phyloP scores from a whole-genome alignment of 257 asterid genomes.

The Hygrophila difformis region DNA sequence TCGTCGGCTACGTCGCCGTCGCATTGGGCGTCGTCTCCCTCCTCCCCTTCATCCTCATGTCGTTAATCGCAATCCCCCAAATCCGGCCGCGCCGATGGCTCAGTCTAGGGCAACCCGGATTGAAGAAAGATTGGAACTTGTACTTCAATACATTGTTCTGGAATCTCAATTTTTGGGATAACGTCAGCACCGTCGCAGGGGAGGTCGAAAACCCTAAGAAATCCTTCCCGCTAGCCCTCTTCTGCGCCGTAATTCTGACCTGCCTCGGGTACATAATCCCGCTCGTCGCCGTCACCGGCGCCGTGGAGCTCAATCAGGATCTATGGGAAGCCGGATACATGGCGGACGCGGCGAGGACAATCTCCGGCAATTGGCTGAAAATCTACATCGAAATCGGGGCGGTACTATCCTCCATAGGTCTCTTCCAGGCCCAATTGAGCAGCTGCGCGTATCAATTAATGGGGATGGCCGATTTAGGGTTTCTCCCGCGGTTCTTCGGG shows the following conservation, averaged over 20 bases:
- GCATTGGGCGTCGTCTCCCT: conserved; percentile 52
- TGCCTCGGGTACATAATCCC: conserved; percentile 64
- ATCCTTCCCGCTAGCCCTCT: conserved; percentile 47
- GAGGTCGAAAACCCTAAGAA: conserved; percentile 62
- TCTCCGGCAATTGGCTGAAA: conserved; percentile 64
- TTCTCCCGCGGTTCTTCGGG: conserved; percentile 11
- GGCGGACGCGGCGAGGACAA: conserved; percentile 45
- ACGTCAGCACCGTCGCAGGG: conserved; percentile 62
- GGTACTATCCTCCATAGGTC: conserved; percentile 46
- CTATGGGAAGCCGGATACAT: conserved; percentile 64
- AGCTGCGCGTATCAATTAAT: conserved; percentile 39
- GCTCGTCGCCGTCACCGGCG: conserved; percentile 58
- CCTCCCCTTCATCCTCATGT: conserved; percentile 51
- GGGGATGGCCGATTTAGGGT: conserved; percentile 36
- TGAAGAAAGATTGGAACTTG: conserved; percentile 51
- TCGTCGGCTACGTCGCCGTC: conserved; percentile 62
- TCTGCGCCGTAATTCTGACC: conserved; percentile 46
- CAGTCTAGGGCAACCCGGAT: conserved; percentile 43
- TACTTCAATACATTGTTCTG: conserved; percentile 66
- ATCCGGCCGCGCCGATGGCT: conserved; percentile 55
- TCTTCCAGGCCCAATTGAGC: conserved; percentile 65
- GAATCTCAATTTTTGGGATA: conserved; percentile 80
- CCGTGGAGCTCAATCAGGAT: conserved; percentile 43
- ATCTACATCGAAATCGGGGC: conserved; percentile 72
- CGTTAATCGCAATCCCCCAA: conserved; percentile 55